phyloP scores from a whole-genome alignment of 1,139 yeast species.

The Arxiozyma telluris region DNA sequence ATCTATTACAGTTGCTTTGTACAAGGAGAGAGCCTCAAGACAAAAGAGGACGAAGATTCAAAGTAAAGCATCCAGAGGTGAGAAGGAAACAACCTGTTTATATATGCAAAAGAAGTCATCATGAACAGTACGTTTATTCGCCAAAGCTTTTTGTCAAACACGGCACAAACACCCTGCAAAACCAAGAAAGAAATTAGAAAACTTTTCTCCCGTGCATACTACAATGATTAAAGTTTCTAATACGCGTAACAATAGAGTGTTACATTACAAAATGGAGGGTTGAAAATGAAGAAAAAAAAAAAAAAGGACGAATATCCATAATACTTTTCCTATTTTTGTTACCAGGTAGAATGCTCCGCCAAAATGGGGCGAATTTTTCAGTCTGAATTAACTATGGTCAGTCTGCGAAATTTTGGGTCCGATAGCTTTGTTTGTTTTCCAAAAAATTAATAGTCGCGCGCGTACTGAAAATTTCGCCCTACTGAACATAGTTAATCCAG shows the following conservation, averaged over 20 bases:
- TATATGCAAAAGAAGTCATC: not conserved
- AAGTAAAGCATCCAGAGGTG: not conserved
- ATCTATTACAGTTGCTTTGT: not conserved
- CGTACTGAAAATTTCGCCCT: not conserved
- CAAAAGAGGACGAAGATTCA: not conserved
- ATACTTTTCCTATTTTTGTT: not conserved
- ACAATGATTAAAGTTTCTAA: too few relatives aligned
- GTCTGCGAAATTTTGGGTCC: constrained; percentile 5
- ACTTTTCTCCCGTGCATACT: too few relatives aligned
- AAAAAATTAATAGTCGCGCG: not conserved
- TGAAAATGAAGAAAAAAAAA: not conserved
- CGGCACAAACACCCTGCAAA: not conserved
- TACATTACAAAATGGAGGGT: too few relatives aligned
- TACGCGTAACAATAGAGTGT: too few relatives aligned
- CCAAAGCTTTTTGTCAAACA: not conserved
- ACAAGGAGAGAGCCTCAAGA: not conserved
- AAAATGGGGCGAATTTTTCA: constrained; percentile 3
- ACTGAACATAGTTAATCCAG: not conserved
- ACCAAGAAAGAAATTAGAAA: too few relatives aligned
- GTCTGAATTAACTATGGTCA: constrained; percentile 11
- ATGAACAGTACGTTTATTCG: not conserved
- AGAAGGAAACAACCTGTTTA: not conserved
- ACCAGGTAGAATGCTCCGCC: not conserved
- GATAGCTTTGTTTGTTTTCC: not conserved
- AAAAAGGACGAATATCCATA: not conserved